Conservation (phyloP, 768 basidiomycete genomes). For the Tricholoma terreum region DNA sequence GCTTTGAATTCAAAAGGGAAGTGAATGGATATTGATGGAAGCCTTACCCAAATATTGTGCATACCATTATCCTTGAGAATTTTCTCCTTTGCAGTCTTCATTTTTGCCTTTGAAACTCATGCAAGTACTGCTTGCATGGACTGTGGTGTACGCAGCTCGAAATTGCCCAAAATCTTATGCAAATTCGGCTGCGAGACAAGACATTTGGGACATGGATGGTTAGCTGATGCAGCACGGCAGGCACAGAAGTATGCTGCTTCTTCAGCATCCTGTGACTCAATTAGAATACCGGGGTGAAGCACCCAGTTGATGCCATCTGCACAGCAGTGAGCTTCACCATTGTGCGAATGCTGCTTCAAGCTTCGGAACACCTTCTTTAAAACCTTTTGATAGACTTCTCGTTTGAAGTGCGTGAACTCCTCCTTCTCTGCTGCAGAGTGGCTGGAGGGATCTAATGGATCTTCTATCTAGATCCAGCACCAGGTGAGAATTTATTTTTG, state of each 20-base stretch:
- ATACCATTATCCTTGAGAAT: slow-evolving; percentile 20
- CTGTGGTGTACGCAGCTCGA: slow-evolving; percentile 13
- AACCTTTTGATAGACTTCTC: slow-evolving; percentile 28
- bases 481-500: not conserved
- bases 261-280: slow-evolving; percentile 28
- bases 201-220: slow-evolving; percentile 30
- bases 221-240: slow-evolving; percentile 21
- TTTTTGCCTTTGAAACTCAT: slow-evolving; percentile 7
- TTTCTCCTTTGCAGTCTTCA: slow-evolving; percentile 13
- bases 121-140: slow-evolving; percentile 17
- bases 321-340: slow-evolving; percentile 21
- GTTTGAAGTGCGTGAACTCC: slow-evolving; percentile 26
- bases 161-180: slow-evolving; percentile 12
- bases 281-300: slow-evolving; percentile 26
- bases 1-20: not conserved
- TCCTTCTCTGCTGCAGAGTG: slow-evolving; percentile 14
- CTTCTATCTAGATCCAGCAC: slow-evolving; percentile 15
- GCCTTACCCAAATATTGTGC: slow-evolving; percentile 18
- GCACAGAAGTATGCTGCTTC: slow-evolving; percentile 25
- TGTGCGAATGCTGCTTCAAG: slow-evolving; percentile 16
- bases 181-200: slow-evolving; percentile 22
- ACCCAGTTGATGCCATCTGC: slow-evolving; percentile 17
- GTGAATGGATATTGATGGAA: not conserved
- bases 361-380: slow-evolving; percentile 18
- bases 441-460: slow-evolving; percentile 22